Base-by-base conservation (phyloP, 2,329 filamentous ascomycete genomes). In the Aotearoamyces nothofagi region DNA sequence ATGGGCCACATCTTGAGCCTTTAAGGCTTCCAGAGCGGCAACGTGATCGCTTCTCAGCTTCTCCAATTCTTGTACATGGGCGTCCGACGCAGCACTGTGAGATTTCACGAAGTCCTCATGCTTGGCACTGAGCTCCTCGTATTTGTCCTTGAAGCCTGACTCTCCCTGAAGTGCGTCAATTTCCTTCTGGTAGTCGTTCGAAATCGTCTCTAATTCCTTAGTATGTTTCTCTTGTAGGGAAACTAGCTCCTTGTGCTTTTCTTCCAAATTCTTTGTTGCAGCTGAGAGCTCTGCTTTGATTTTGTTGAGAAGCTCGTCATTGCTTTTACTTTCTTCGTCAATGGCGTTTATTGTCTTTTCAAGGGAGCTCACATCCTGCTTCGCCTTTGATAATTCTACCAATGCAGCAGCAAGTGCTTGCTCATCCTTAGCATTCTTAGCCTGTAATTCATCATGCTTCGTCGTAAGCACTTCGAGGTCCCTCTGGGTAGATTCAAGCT, bases 91-190 rank as follows among this genome's bases (percentile, higher is more conserved):
- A 11, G 39, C 37, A 1, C 44, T 37, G 23, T 52, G 52, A 5
- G 51, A 45, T 8, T 50, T 38, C 35, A 53, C 48, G 15, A 55
- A 38, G 22, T 69, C 65, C 8, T 55, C 56, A 46, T 75, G 63
- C 46, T 72, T 61, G 4, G 47, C 49, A 44, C 74, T 67, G 5
- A 77, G 58, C 20, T 69, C 65, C 33, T 71, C 61, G 35, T 67
- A 75, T 49, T 73, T 69, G 38, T 65, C 63, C 53, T 71, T 73
- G 51, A 72, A 71, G 45, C 66, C 66, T 9, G 70, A 69, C 36
- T 76, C 69, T 13, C 68, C 69, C 32, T 64, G 62, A 10, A 75
- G 60, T 33, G 63, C 64, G 42, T 75, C 69, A 30, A 77, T 74
- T 46, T 76, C 69, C n/a, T 62, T 58, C 45, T 75, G 65, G 38